Percentiles rank a stretch among this genome's conserved stretches.
phyloP scores from a whole-genome alignment of 129 eudicot species.

The Saposhnikovia divaricata region DNA sequence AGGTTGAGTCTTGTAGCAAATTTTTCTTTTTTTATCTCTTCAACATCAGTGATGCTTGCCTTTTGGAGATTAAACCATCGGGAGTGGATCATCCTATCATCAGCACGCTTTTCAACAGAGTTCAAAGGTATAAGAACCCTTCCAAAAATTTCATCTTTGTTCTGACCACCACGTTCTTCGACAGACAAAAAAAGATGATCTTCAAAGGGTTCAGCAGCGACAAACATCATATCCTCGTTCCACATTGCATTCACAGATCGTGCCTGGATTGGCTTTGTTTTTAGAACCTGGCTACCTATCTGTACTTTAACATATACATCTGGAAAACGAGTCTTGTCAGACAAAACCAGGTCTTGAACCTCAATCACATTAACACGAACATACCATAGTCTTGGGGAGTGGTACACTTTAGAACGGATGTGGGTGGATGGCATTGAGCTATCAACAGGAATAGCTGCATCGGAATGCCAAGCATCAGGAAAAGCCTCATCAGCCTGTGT shows the following conservation, averaged over 20 bases:
- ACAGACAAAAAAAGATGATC: conserved; percentile 60
- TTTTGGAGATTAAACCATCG: conserved; percentile 61
- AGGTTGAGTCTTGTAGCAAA: conserved; percentile 69
- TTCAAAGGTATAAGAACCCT: conserved; percentile 55
- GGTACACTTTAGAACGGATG: conserved; percentile 83
- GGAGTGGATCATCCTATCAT: conserved; percentile 51
- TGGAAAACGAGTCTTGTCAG: conserved; percentile 55
- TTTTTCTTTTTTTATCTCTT: conserved; percentile 46
- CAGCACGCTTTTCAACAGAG: conserved; percentile 51
- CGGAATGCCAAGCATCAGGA: conserved; percentile 88
- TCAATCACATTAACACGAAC: conserved; percentile 82
- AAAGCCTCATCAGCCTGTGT: conserved; percentile 96
- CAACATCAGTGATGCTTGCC: conserved; percentile 36
- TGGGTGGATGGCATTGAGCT: conserved; percentile 34
- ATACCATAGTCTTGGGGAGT: conserved; percentile 87
- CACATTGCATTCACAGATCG: conserved; percentile 47
- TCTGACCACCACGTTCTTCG: conserved; percentile 65
- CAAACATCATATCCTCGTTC: conserved; percentile 93
- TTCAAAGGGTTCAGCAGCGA: conserved; percentile 94
- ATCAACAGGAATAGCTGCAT: conserved; percentile 42
- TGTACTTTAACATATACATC: conserved; percentile 62
- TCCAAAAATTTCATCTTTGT: conserved; percentile 61
- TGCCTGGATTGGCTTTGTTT: conserved; percentile 51
- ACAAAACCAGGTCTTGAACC: conserved; percentile 70
- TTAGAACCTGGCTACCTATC: conserved; percentile 52